These are phyloP conservation scores for Camellia oleifera DNA, from an alignment of 179 eudicot species.

Conservation along the genomic window DNA sequence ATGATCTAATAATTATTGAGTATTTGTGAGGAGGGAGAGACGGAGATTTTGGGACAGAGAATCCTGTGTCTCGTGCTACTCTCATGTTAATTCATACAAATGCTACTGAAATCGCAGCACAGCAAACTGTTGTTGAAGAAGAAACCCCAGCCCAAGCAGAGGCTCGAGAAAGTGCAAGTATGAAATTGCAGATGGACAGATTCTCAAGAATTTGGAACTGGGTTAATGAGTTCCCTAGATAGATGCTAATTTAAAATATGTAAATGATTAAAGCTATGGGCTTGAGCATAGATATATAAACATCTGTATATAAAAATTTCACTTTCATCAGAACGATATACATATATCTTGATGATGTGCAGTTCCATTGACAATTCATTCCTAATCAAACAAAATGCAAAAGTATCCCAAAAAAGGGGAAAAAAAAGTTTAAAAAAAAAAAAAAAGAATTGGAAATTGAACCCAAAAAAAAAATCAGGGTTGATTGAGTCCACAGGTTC, in stretches of 20 bases:
- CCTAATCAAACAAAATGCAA: background rate
- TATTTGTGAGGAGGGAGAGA: no score
- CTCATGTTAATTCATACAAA: background rate
- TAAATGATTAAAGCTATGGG: background rate
- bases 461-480: no score
- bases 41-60: no score
- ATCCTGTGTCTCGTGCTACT: no score
- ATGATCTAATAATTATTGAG: no score
- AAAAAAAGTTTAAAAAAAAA: no score
- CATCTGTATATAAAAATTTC: no score
- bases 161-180: constrained; percentile 41
- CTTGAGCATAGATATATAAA: background rate
- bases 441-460: no score
- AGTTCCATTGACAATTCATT: background rate
- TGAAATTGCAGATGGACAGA: constrained; percentile 29
- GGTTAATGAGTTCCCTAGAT: constrained; percentile 17
- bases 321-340: background rate
- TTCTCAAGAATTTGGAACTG: constrained; percentile 36
- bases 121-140: constrained; percentile 12
- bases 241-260: background rate
- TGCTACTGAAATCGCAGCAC: constrained; percentile 18
- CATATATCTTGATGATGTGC: background rate
- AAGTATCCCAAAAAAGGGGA: no score
- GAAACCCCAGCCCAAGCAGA: constrained; percentile 47
- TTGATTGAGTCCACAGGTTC: no score